Conservation (phyloP, 257 asterid species). For the Jacaranda mimosifolia region DNA sequence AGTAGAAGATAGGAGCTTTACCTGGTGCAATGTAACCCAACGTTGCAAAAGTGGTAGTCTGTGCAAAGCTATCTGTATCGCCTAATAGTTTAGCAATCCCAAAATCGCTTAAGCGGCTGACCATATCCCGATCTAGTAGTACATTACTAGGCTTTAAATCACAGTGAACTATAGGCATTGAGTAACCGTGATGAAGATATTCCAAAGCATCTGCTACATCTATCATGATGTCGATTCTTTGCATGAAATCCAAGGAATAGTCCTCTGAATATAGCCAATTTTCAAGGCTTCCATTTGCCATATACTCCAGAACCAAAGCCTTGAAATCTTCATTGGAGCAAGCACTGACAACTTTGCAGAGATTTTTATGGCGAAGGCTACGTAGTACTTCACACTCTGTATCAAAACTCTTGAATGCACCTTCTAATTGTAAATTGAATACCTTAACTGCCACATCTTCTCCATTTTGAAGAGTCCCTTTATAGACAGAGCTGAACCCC, state of each 20-base stretch:
- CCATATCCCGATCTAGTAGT: conserved; percentile 26
- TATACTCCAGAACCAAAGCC: conserved; percentile 33
- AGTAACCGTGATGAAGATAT: conserved; percentile 34
- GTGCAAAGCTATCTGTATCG: conserved; percentile 3
- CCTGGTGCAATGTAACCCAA: conserved; percentile 38
- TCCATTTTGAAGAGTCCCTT: conserved; percentile 32
- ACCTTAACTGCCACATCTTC: neutral
- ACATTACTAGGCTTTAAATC: conserved; percentile 34
- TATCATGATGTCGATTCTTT: conserved; percentile 29
- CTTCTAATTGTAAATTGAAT: neutral
- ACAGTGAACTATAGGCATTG: conserved; percentile 20
- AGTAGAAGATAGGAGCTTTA: neutral
- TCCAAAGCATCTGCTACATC: conserved; percentile 29
- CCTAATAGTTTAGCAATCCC: conserved; percentile 28
- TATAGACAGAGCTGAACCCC: conserved; percentile 37
- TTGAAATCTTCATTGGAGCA: conserved; percentile 34
- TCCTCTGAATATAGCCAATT: conserved; percentile 24
- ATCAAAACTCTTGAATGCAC: conserved; percentile 19
- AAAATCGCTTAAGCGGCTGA: conserved; percentile 30
- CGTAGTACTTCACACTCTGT: conserved; percentile 33
- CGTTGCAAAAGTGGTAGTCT: conserved; percentile 15
- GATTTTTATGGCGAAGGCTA: conserved; percentile 29
- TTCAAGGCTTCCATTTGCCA: conserved; percentile 39
- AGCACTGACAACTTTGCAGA: conserved; percentile 29
- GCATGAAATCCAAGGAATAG: conserved; percentile 9